Base-by-base conservation (phyloP, 202 grass and related monocot genomes). In the Panicum virgatum region DNA sequence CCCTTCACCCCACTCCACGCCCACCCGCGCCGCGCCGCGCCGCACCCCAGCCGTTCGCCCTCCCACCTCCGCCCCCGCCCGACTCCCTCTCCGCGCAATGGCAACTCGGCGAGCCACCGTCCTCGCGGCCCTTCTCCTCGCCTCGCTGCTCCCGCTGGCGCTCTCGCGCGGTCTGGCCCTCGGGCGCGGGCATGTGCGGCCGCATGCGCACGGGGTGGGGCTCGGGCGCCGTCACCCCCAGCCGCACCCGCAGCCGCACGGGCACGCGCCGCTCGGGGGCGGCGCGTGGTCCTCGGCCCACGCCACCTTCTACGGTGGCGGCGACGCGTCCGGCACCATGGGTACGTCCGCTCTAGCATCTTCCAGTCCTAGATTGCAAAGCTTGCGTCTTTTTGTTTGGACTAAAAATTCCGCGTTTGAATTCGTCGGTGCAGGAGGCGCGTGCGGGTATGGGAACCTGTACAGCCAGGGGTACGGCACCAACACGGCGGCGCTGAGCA, bases 281-380 rank as follows among this genome's bases (percentile, higher is more conserved):
- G 88, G 7, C 23, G 87, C 32, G 10, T 98, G 96, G 96, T 83
- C 80, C 34, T 77, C 78, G 2, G 96, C 90, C 13, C 96, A 96
- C 83, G 96, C 96, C 51, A 98, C 96, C 53, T 98, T 98, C 91
- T 96, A 98, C 76, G 96, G 96, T 19, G 90, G 96, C 3, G 91
- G 96, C 9, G 96, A 98, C 78, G 96, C 96, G 1, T 98, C 96
- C 1, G 96, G 96, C 46, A 98, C 96, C 23, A 98, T 98, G 96
- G 94, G 96, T 88, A 84, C 58, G 78, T 51, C 12, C 32, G 3
- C 10, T 8, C 11, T 3, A n/a, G n/a, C 32, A 72, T 12, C 22
- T 13, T 10, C 48, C 53, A 0, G 0, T 37, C 37, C 19, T 61
- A 46, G 18, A 3, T 57, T 54, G 1, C 9, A 34, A 34, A 34